Base-by-base conservation (phyloP, 2,329 filamentous ascomycete genomes). In the Aspergillus fructus region DNA sequence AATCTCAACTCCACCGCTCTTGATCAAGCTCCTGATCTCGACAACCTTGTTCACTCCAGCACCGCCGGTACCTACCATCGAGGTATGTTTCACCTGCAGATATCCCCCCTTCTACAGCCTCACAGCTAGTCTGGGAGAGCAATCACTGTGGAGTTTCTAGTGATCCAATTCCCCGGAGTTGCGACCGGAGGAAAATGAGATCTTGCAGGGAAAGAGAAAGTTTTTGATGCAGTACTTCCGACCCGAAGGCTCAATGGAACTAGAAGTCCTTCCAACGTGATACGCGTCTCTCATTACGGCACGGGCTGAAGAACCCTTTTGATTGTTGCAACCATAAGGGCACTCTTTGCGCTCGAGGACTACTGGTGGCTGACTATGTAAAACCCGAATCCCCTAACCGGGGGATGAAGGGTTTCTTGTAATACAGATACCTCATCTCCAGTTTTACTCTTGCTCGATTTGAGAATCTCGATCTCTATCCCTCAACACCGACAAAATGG, bases 401-500 rank as follows among this genome's bases (percentile, higher is more conserved):
- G 34, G 46, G 47, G 41, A 13, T 21, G 17, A 23, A 30, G 37
- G 42, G 48, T 42, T 23, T 43, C 15, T 48, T 49, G 27, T 47
- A 54, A 59, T 63, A 53, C 59, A 73, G 70, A 73, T 73, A 74
- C 71, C 71, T 74, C 72, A 66, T 70, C 68, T 72, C 69, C 61
- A 62, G 52, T 62, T 37, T 65, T 41, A 59, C 59, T 48, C 54
- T 59, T 13, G 23, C 66, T 70, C 71, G 78, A 79, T 78, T 77
- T 80, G 78, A 81, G 78, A 81, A 81, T 81, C 78, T 81, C 70
- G 66, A 42, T 17, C 46, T 41, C 23, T 40, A 30, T 49, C 37
- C 43, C 37, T 67, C 60, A 64, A 62, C 55, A 84, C 85, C 86
- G 87, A 78, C 87, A 97, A 90, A 79, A 99, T 99, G 93, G 93